These are phyloP conservation scores for Hansenula anomala DNA, from an alignment of 1,139 yeast genomes.

Conservation along the genomic window DNA sequence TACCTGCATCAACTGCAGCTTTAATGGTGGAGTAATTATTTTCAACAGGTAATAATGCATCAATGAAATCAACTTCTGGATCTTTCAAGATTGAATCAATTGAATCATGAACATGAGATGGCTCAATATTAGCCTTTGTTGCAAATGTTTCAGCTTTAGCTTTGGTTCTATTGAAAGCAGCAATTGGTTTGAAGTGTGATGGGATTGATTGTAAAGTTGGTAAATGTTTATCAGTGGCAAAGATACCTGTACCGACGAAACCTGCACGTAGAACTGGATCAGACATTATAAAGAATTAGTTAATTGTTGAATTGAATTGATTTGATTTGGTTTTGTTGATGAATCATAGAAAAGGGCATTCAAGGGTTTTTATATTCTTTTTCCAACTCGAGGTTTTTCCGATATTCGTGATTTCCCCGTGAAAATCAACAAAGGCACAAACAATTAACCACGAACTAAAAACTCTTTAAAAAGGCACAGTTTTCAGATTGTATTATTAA, in stretches of 20 bases:
- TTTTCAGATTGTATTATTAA: too few species aligned
- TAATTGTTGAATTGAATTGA: too few species aligned
- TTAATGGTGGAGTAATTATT: conserved; percentile 63
- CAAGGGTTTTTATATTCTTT: too few species aligned
- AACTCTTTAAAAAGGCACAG: too few species aligned
- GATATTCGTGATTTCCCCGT: too few species aligned
- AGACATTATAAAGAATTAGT: conserved; percentile 1
- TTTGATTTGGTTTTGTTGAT: background rate
- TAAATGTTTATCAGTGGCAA: conserved; percentile 78
- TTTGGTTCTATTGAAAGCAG: conserved; percentile 79
- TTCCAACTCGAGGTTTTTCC: too few species aligned
- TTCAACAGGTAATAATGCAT: conserved; percentile 84
- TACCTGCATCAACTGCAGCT: conserved; percentile 56
- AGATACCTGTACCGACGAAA: conserved; percentile 86
- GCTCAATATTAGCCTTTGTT: conserved; percentile 41
- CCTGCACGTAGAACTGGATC: conserved; percentile 49
- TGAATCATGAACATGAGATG: conserved; percentile 56
- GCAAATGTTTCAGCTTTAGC: conserved; percentile 81
- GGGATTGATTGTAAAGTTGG: conserved; percentile 57
- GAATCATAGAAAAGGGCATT: background rate
- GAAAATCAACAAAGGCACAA: too few species aligned
- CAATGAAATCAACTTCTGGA: conserved; percentile 64
- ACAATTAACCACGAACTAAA: too few species aligned
- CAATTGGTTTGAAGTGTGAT: conserved; percentile 40
- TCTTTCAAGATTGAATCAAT: conserved; percentile 64